Evolutionary conservation across 768 basidiomycete species (phyloP).

Genomic region (Sarcomyxa edulis): DNA sequence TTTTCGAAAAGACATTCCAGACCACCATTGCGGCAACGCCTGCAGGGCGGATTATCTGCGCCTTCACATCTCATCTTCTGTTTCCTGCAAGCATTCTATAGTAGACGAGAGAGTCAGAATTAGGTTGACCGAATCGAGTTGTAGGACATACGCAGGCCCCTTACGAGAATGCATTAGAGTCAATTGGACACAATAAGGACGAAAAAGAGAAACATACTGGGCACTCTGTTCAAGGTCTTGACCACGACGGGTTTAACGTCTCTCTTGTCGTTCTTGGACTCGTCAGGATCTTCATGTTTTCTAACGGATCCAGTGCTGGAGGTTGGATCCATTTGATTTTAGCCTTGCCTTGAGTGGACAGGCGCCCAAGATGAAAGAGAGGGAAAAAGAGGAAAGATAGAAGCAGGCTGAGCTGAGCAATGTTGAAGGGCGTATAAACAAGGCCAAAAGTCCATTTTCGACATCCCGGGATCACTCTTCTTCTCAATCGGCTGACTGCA

Average conservation of each 20-base stretch:
- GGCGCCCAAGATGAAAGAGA: conserved; percentile 5
- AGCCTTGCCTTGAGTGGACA: no score
- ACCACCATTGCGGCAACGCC: conserved; percentile 84
- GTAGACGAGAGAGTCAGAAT: conserved; percentile 14
- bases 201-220: conserved; percentile 51
- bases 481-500: no score
- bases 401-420: conserved; percentile 10
- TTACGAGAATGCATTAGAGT: conserved; percentile 26
- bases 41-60: conserved; percentile 95
- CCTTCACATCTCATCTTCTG: conserved; percentile 98
- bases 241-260: conserved; percentile 70
- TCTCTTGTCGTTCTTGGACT: conserved; percentile 42
- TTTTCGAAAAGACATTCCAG: conserved; percentile 95
- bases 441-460: conserved; percentile 10
- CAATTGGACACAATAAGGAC: conserved; percentile 11
- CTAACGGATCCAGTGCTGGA: conserved; percentile 32
- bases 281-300: conserved; percentile 61
- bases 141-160: conserved; percentile 70
- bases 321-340: conserved; percentile 38
- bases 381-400: conserved; percentile 9
- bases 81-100: conserved; percentile 88
- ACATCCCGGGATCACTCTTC: no score
- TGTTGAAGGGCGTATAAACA: conserved; percentile 16
- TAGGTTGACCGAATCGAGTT: conserved; percentile 3
- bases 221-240: conserved; percentile 81